These are phyloP conservation scores for Fusarium paranaense DNA, from an alignment of 2,329 filamentous ascomycete species.

Conservation along the genomic window DNA sequence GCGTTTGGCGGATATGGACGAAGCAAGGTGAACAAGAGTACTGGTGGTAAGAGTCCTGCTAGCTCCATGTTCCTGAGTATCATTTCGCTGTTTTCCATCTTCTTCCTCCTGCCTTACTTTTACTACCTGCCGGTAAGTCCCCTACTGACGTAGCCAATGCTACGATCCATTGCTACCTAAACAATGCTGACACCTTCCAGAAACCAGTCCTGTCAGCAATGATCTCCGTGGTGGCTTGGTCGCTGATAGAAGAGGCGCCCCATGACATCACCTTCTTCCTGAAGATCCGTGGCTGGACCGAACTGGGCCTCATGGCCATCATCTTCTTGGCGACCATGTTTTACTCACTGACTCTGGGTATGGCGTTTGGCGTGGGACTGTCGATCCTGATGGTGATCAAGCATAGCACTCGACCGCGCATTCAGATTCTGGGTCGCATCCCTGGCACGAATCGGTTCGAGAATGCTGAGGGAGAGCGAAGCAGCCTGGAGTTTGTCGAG, in stretches of 20 bases:
- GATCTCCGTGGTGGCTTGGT: slow-evolving; percentile 95
- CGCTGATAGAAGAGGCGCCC: slow-evolving; percentile 93
- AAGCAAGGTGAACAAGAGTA: slow-evolving; percentile 94
- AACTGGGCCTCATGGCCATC: slow-evolving; percentile 86
- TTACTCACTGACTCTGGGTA: slow-evolving; percentile 93
- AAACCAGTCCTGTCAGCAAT: slow-evolving; percentile 94
- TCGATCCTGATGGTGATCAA: slow-evolving; percentile 90
- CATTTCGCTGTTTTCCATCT: slow-evolving; percentile 83
- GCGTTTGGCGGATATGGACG: slow-evolving; percentile 96
- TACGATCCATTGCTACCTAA: background rate
- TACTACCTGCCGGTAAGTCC: slow-evolving; percentile 90
- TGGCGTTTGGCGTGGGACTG: slow-evolving; percentile 92
- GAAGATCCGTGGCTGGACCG: slow-evolving; percentile 85
- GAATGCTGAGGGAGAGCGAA: slow-evolving; percentile 81
- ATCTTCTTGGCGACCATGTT: slow-evolving; percentile 95
- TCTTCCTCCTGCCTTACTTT: slow-evolving; percentile 89
- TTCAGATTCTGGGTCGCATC: slow-evolving; percentile 93
- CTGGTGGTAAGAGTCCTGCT: slow-evolving; percentile 93
- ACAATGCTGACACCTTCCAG: slow-evolving; percentile 54
- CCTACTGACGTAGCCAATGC: background rate
- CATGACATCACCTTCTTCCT: slow-evolving; percentile 93
- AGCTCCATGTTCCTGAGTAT: slow-evolving; percentile 88
- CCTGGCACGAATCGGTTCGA: slow-evolving; percentile 86
- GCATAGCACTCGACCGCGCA: slow-evolving; percentile 90
- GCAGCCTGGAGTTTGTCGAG: slow-evolving; percentile 87